Percentiles rank a stretch among this genome's conserved stretches.
Conservation (phyloP, 2,329 filamentous ascomycete species). For the Coniochaeta sp. region DNA sequence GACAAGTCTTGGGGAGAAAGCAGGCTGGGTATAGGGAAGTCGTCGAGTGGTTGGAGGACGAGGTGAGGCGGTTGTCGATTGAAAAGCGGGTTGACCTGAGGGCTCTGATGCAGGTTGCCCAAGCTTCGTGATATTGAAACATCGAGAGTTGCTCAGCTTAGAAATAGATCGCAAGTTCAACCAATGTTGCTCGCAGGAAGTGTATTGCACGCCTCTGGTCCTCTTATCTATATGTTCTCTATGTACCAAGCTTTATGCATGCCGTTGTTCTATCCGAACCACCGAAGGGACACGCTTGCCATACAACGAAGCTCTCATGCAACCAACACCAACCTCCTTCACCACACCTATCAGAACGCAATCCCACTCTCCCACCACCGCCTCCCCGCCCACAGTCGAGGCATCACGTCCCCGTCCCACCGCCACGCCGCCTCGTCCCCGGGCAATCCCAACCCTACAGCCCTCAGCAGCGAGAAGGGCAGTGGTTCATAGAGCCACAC, state of each 20-base stretch:
- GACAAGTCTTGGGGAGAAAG: constrained; percentile 56
- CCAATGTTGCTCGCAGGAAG: no score
- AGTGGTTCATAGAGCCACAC: constrained; percentile 78
- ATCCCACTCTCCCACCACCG: constrained; percentile 52
- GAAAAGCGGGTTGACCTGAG: neutral
- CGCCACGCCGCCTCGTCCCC: constrained; percentile 63
- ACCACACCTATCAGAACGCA: constrained; percentile 17
- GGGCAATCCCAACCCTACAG: constrained; percentile 52
- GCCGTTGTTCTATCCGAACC: no score
- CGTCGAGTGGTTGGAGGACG: constrained; percentile 58
- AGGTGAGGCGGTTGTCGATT: constrained; percentile 19
- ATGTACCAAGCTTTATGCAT: no score
- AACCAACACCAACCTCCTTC: no score
- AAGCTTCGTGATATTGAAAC: neutral
- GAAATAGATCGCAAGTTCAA: no score
- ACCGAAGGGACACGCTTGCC: no score
- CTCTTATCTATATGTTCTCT: no score
- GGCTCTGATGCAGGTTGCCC: neutral
- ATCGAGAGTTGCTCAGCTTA: neutral
- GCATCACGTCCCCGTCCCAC: constrained; percentile 48
- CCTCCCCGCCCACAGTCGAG: constrained; percentile 48
- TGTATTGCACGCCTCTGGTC: no score
- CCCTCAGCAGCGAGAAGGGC: constrained; percentile 65
- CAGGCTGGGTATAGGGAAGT: constrained; percentile 62
- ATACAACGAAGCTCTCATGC: no score